Evolutionary conservation across 2,329 filamentous ascomycete genomes (phyloP).

Genomic region (Diaporthe vaccinii): DNA sequence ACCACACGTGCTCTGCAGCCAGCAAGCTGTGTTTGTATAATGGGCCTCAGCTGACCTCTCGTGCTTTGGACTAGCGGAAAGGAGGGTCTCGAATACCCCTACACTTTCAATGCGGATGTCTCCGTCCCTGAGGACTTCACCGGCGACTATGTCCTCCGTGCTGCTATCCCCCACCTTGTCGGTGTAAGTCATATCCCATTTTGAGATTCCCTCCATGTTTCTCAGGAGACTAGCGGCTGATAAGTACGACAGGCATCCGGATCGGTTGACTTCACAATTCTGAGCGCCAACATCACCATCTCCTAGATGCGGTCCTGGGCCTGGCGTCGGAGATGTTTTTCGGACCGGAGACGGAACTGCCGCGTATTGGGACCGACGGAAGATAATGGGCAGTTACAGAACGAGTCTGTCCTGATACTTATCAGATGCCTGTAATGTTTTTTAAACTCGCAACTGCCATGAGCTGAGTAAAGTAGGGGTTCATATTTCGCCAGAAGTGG

Average conservation of each 20-base stretch:
- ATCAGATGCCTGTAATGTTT: too few species aligned
- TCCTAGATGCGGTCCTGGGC: not conserved
- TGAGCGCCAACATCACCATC: constrained; percentile 34
- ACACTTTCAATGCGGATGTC: constrained; percentile 31
- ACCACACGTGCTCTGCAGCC: not conserved
- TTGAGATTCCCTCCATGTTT: too few species aligned
- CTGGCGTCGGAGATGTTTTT: too few species aligned
- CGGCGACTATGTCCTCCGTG: constrained; percentile 34
- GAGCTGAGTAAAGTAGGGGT: too few species aligned
- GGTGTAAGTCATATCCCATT: constrained; percentile 19
- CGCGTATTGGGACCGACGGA: not conserved
- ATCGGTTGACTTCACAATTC: not conserved
- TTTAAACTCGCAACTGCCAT: not conserved
- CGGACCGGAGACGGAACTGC: not conserved
- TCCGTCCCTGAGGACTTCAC: constrained; percentile 25
- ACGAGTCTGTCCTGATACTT: not conserved
- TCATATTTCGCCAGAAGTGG: constrained; percentile 2
- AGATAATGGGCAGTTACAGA: not conserved
- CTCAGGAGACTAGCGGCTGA: not conserved
- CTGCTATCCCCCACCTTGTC: constrained; percentile 33
- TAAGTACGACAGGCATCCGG: constrained; percentile 29
- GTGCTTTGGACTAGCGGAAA: not conserved
- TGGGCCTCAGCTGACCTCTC: not conserved
- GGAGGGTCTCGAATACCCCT: constrained; percentile 34
- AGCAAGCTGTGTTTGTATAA: not conserved